A percentile compares a stretch with the other conserved stretches of the same genome.
Conservation (phyloP, 805 yeast genomes). For the Jamesozyma hellenica region DNA sequence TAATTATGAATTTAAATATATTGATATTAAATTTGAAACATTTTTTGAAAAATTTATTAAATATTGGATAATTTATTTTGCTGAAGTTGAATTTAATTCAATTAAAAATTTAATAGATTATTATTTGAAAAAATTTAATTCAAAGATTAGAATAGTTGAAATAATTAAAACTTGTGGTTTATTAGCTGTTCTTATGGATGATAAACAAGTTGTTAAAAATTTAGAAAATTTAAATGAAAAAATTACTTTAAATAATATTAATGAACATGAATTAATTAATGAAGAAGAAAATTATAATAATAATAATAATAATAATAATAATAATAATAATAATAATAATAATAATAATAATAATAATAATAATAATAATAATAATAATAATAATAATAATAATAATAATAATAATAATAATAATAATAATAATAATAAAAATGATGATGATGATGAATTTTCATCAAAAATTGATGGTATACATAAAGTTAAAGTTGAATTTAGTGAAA, state of each 20-base stretch:
- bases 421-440: no score
- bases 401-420: no score
- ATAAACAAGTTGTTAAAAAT: neutral
- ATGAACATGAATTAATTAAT: neutral
- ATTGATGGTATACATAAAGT: no score
- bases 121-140: conserved; percentile 29
- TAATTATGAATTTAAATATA: conserved; percentile 10
- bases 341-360: no score
- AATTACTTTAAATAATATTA: neutral
- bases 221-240: conserved; percentile 1
- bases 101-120: conserved; percentile 11
- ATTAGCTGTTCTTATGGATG: conserved; percentile 32
- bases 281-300: neutral
- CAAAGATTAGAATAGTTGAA: conserved; percentile 34
- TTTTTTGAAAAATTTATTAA: conserved; percentile 9
- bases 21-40: conserved; percentile 2
- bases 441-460: no score
- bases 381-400: no score
- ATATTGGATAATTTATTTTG: conserved; percentile 1
- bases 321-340: neutral
- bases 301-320: neutral
- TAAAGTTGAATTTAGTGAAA: neutral
- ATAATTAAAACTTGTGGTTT: conserved; percentile 59
- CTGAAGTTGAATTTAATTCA: conserved; percentile 7
- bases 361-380: no score